Base-by-base conservation (phyloP, 2,329 filamentous ascomycete species). In the Aspergillus nomiae region DNA sequence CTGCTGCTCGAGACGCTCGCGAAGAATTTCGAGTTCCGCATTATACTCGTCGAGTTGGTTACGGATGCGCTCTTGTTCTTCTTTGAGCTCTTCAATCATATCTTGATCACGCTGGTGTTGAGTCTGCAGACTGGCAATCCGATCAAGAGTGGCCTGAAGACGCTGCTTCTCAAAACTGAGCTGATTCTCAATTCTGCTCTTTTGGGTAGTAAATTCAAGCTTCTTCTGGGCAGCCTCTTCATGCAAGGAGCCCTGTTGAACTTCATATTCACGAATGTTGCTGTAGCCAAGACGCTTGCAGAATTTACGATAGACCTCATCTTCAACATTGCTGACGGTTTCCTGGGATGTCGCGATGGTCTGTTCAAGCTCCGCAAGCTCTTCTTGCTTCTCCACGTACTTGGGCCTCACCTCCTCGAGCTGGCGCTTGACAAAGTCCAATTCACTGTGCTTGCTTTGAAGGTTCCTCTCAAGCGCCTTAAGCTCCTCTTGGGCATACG, bases 211-310 rank as follows among this genome's bases (percentile, higher is more conserved):
- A 71, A 97, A 98, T 68, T 94, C 89, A 59, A 91, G 89, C 66
- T 92, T 92, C 82, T 94, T 94, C 77, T 95, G 89, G 0, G 90
- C 89, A 51, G 92, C 91, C 75, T 98, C 92, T 76, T 97, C 92
- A 77, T 98, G 94, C 56, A 96, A 82, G 48, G 91, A 93, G 56
- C 95, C 94, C 78, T 98, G 95, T 69, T 96, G 94, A 30, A 90
- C 90, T 75, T 98, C 93, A 72, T 98, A 99, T 62, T 92, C 91
- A 63, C 94, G 91, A 67, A 99, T 96, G 71, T 96, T 90, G 62
- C 87, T 85, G 76, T 97, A 98, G 0, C 94, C 92, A 24, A 97
- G 87, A 60, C 91, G 88, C 70, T 88, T 86, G 80, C 95, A 99
- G 80, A 99, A 99, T 46, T 84, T 84, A 26, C 85, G 84, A 77